Evolutionary conservation across 2,329 filamentous ascomycete genomes (phyloP).

Genomic region (Aspergillaceae sp.): DNA sequence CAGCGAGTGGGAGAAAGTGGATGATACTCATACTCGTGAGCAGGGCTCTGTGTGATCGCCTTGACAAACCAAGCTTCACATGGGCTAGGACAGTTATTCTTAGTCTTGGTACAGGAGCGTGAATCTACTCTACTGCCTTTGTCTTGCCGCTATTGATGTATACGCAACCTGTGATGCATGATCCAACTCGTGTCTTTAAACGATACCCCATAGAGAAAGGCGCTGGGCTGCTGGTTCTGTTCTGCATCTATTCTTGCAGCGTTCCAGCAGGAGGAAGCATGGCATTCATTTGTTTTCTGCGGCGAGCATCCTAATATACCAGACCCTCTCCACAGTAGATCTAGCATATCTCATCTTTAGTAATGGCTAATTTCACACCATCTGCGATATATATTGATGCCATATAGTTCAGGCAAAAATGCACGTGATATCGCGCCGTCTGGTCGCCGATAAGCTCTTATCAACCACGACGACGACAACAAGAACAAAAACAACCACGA

Average conservation of each 20-base stretch:
- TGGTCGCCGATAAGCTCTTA: background rate
- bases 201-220: background rate
- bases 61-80: constrained; percentile 47
- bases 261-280: background rate
- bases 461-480: background rate
- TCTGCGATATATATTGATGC: no score
- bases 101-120: background rate
- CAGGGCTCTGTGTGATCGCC: background rate
- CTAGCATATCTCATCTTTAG: no score
- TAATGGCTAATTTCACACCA: no score
- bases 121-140: no score
- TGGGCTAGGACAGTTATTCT: background rate
- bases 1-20: constrained; percentile 96
- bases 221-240: no score
- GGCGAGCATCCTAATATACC: background rate
- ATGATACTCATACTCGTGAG: constrained; percentile 26
- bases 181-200: constrained; percentile 16
- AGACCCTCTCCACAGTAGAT: no score
- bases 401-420: no score
- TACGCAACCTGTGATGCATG: constrained; percentile 14
- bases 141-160: background rate
- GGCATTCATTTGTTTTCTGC: background rate
- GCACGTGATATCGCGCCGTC: background rate
- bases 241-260: background rate
- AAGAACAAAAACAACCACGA: background rate